Evolutionary conservation across 306 rosid genomes (phyloP).

Genomic region (Cucumis melo): DNA sequence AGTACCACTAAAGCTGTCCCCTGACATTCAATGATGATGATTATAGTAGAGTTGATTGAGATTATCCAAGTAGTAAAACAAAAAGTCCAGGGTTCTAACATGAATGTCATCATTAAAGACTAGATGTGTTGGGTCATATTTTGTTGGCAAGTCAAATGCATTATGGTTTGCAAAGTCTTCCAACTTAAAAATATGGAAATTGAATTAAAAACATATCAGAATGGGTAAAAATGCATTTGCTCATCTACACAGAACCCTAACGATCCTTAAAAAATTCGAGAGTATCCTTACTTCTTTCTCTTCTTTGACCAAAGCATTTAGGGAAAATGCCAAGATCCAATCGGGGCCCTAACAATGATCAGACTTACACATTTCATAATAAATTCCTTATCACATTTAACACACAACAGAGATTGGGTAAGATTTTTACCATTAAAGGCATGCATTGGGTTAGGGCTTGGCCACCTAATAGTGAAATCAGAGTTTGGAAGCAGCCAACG

Average conservation of each 20-base stretch:
- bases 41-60: neutral
- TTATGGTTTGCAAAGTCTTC: conserved; percentile 99
- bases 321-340: too few species aligned
- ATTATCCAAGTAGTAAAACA: neutral
- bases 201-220: conserved; percentile 13
- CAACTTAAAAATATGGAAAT: conserved; percentile 38
- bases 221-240: neutral
- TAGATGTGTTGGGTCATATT: conserved; percentile 77
- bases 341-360: too few species aligned
- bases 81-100: conserved; percentile 24
- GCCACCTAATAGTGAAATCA: too few species aligned
- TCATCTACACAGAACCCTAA: neutral
- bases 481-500: too few species aligned
- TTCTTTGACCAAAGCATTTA: too few species aligned
- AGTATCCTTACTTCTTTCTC: too few species aligned
- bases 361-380: too few species aligned
- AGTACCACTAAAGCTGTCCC: conserved; percentile 99
- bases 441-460: too few species aligned
- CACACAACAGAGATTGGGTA: too few species aligned
- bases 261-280: too few species aligned
- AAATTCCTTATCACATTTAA: too few species aligned
- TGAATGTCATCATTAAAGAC: conserved; percentile 95
- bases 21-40: conserved; percentile 27
- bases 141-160: conserved; percentile 86
- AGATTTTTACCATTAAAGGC: too few species aligned